Conservation (phyloP, 805 yeast species). For the Candida khao-thaluensis region DNA sequence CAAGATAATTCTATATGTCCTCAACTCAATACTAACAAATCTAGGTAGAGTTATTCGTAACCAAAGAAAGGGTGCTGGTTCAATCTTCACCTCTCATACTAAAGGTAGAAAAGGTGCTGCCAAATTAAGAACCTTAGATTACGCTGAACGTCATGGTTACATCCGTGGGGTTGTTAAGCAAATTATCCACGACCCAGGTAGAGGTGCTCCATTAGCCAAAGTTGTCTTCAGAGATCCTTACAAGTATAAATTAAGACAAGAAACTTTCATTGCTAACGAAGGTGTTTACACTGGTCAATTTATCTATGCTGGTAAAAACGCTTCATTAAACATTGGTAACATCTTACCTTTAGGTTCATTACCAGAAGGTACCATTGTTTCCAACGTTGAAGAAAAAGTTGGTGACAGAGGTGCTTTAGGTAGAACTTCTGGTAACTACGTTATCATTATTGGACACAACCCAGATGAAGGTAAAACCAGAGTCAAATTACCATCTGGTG, state of each 20-base stretch:
- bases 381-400: constrained; percentile 97
- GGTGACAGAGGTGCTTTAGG: constrained; percentile 99
- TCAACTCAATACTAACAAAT: constrained; percentile 10
- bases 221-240: constrained; percentile 99
- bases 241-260: constrained; percentile 97
- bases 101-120: constrained; percentile 99
- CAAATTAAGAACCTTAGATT: constrained; percentile 98
- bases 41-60: constrained; percentile 99
- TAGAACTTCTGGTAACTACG: constrained; percentile 99
- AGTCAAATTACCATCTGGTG: constrained; percentile 98
- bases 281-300: constrained; percentile 99
- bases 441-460: constrained; percentile 98
- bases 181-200: constrained; percentile 98
- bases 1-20: not conserved
- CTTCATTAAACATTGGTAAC: constrained; percentile 92
- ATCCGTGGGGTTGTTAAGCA: constrained; percentile 98
- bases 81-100: constrained; percentile 99
- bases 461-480: constrained; percentile 99
- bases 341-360: constrained; percentile 94
- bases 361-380: constrained; percentile 99
- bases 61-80: constrained; percentile 99
- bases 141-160: constrained; percentile 99
- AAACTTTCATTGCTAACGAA: constrained; percentile 98
- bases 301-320: constrained; percentile 98
- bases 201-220: constrained; percentile 99